Base-by-base conservation (phyloP, 345 rosid genomes). In the Hypericum androsaemum region DNA sequence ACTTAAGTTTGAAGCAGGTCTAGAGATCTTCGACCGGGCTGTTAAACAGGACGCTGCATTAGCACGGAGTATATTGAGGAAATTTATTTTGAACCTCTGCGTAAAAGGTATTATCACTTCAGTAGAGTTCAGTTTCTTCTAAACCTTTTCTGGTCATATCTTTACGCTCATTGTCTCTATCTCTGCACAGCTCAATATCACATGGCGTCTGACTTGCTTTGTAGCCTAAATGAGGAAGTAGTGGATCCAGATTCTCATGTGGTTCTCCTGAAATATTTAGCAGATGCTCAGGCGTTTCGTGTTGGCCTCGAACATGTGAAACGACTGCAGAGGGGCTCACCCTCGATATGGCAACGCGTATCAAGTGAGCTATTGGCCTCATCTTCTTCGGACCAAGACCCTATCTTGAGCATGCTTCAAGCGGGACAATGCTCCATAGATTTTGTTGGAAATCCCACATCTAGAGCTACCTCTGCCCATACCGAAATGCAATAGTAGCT, bases 1-100 rank as follows among this genome's bases (percentile, higher is more conserved):
- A 50, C 62, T 73, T 43, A 72, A 79, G 54, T 71, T 77, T 39
- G 77, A 82, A 59, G 74, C 65, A 56, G 89, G 87, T 53, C 12
- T 71, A 37, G 72, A 75, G 64, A 70, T 82, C 44, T 87, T 76
- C 40, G 56, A 71, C 61, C 66, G 73, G 53, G 71, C 73, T 59
- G 60, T 70, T 53, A 67, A 66, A 64, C 85, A 64, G 52, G 78
- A 77, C 62, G 52, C 46, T 54, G 47, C 39, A 52, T 70, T 77
- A 38, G 81, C 81, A 10, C 63, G 12, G 41, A 70, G 65, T 42
- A 69, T 77, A 28, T 60, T 76, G 60, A 71, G 61, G 60, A 55
- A 58, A 35, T 69, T 77, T 55, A 39, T 81, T 42, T 52, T 71
- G n/a, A 61, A 60, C 17, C 82, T 87, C 53, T 84, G 92, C 61